Percentiles rank a stretch among this genome's conserved stretches.
Conservation (phyloP, 495 filamentous ascomycete species). For the Beverwykella pulmonaria region DNA sequence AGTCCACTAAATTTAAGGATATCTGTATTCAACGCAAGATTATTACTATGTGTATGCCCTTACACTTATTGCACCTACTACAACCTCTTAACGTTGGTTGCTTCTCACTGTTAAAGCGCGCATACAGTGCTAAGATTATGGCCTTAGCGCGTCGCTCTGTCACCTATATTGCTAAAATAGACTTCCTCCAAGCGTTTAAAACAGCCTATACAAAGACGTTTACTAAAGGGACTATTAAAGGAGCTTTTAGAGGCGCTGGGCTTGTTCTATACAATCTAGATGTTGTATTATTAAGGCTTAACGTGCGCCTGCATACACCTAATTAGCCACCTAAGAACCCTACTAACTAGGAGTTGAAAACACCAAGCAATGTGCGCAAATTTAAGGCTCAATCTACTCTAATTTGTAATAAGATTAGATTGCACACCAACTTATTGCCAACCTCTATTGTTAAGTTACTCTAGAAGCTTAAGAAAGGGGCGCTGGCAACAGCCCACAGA, state of each 20-base stretch:
- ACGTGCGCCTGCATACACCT: slow-evolving; percentile 3
- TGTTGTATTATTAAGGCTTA: slow-evolving; percentile 12
- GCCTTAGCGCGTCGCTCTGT: slow-evolving; percentile 9
- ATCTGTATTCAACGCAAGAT: slow-evolving; percentile 24
- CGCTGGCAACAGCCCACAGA: slow-evolving; percentile 13
- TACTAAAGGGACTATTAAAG: slow-evolving; percentile 20
- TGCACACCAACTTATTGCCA: slow-evolving; percentile 8
- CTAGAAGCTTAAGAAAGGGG: slow-evolving; percentile 14
- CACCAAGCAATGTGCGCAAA: slow-evolving; percentile 16
- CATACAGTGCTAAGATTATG: slow-evolving; percentile 23
- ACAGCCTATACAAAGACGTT: slow-evolving; percentile 10
- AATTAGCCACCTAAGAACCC: not conserved
- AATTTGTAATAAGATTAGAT: slow-evolving; percentile 11
- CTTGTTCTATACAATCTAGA: no score
- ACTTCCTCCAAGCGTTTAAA: slow-evolving; percentile 28
- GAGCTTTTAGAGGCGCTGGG: no score
- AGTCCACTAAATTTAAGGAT: slow-evolving; percentile 6
- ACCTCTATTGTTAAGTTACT: slow-evolving; percentile 17
- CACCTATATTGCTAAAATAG: slow-evolving; percentile 22
- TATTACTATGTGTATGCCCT: slow-evolving; percentile 32
- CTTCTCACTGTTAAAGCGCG: slow-evolving; percentile 27
- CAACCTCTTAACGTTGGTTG: slow-evolving; percentile 39
- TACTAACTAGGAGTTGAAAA: slow-evolving; percentile 11
- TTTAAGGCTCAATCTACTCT: no score
- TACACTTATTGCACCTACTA: slow-evolving; percentile 37